Base-by-base conservation (phyloP, 768 basidiomycete species). In the Trametes punicea region DNA sequence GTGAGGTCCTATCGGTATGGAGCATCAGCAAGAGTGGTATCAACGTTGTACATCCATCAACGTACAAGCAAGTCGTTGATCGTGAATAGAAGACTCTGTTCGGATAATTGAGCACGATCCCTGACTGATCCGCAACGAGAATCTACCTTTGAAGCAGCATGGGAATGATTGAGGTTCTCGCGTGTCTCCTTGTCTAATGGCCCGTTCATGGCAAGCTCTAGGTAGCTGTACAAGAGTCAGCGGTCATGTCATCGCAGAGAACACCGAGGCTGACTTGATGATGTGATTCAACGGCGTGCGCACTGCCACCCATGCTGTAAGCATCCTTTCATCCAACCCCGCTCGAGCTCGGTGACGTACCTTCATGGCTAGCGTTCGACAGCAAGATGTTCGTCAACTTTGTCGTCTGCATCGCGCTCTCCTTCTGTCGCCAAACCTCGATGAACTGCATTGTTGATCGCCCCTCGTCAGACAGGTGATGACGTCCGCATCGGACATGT, bases 401-500 rank as follows among this genome's bases (percentile, higher is more conserved):
- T 31, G 83, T 90, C 4, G 81, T 81, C 57, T 87, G 81, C 55
- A 88, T 65, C 2, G 87, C 88, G 36, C 73, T 80, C 67, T 92
- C 87, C 67, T 90, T 90, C 68, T 91, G 84, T 59, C 90, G 71
- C 90, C 90, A 92, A 6, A 90, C 90, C 64, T 88, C 87, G 59
- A 91, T 90, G 74, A 90, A 91, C 81, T n/a, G n/a, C n/a, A n/a
- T n/a, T n/a, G n/a, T n/a, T 87, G 55, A 15, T n/a, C 4, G 1
- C 36, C 36, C 36, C 36, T 4, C 4, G 8, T n/a, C 5, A 38
- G 36, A 15, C 15, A 15, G 5, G 16, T 1, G 8, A 15, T 38
- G 16, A 18, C 36, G 3, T 38, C 36, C 36, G 15, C 6, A n/a
- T 8, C 2, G 16, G 6, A 16, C 15, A n/a, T n/a, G 36, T 18